These are phyloP conservation scores for Lactarius deliciosus DNA, from an alignment of 768 basidiomycete genomes.

Conservation along the genomic window DNA sequence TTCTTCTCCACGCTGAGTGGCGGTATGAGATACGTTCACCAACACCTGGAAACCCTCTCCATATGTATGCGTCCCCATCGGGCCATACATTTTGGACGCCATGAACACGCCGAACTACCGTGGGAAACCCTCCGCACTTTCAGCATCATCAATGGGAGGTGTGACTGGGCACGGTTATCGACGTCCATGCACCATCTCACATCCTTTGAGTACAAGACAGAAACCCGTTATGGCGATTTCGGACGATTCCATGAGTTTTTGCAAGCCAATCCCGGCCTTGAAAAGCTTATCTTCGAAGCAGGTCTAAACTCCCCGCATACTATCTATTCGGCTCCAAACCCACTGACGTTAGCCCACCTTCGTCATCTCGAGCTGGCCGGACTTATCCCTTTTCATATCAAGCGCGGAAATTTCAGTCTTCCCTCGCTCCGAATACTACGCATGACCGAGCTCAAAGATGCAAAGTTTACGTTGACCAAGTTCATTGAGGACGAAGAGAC, in stretches of 20 bases:
- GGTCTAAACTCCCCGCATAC: no score
- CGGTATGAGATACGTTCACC: no score
- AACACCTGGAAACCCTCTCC: conserved; percentile 13
- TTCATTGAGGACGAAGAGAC: conserved; percentile 15
- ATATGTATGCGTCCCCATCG: not conserved
- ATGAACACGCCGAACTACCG: not conserved
- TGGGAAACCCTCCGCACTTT: conserved; percentile 13
- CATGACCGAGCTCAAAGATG: not conserved
- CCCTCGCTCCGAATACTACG: conserved; percentile 22
- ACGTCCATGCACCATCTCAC: conserved; percentile 14
- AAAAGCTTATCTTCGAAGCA: conserved; percentile 25
- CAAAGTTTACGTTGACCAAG: not conserved
- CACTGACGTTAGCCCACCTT: conserved; percentile 21
- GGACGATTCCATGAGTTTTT: conserved; percentile 29
- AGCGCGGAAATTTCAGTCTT: conserved; percentile 12
- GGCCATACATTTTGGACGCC: not conserved
- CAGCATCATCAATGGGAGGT: conserved; percentile 5
- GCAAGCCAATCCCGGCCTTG: conserved; percentile 30
- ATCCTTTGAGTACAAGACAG: conserved; percentile 26
- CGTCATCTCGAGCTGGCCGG: conserved; percentile 24
- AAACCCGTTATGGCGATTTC: not conserved
- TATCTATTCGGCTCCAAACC: not conserved
- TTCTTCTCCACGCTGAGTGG: conserved; percentile 1
- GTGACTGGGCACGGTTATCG: conserved; percentile 8
- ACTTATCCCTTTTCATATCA: not conserved